Conservation (phyloP, 192 early-diverging fungal species). For the Gryganskiella cystojenkinii region DNA sequence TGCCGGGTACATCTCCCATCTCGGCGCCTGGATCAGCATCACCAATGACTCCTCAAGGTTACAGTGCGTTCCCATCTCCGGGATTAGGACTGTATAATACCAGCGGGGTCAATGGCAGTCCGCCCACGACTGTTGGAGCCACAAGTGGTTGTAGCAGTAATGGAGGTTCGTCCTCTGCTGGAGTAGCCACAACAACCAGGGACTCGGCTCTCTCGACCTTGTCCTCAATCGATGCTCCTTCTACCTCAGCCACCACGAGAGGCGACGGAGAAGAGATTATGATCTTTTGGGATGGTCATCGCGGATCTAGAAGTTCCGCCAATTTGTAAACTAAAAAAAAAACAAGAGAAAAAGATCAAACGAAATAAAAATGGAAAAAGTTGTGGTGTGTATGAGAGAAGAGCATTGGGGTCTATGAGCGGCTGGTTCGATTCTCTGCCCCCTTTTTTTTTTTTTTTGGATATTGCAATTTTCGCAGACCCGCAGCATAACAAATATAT, state of each 20-base stretch:
- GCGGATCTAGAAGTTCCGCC: constrained; percentile 13
- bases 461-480: too few relatives aligned
- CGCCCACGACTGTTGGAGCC: neutral
- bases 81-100: too few relatives aligned
- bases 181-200: constrained; percentile 1
- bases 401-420: too few relatives aligned
- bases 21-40: neutral
- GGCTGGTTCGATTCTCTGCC: too few relatives aligned
- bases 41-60: neutral
- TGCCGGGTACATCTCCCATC: neutral
- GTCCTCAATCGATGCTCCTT: constrained; percentile 18
- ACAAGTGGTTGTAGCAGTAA: neutral
- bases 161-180: neutral
- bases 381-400: too few relatives aligned
- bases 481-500: too few relatives aligned
- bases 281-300: constrained; percentile 50
- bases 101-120: too few relatives aligned
- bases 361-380: too few relatives aligned
- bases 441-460: too few relatives aligned
- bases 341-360: too few relatives aligned
- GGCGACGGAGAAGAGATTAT: constrained; percentile 46
- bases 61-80: neutral
- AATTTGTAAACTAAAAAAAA: too few relatives aligned
- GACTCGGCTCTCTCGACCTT: constrained; percentile 33
- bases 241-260: constrained; percentile 18